These are phyloP conservation scores for Herpetomonas tarakana DNA, from an alignment of 208 protist genomes.

Conservation along the genomic window DNA sequence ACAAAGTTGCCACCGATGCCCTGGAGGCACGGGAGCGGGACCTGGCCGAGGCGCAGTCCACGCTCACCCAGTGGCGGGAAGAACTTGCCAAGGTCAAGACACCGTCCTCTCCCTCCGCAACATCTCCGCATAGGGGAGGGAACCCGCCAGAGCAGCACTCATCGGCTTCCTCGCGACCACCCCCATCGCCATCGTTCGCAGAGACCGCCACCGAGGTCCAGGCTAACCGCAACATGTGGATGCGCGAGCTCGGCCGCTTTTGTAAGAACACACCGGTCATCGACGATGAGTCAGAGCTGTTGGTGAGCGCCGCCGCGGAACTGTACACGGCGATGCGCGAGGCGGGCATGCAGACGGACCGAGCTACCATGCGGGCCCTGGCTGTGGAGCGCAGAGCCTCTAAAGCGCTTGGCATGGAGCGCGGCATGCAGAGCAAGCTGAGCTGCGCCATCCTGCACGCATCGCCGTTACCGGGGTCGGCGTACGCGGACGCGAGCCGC, in stretches of 20 bases:
- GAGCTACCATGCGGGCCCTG: constrained; percentile 3
- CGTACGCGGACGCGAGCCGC: too few species aligned
- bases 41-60: background rate
- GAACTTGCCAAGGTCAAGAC: background rate
- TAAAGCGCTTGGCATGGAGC: constrained; percentile 13
- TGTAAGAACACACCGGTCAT: background rate
- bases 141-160: too few species aligned
- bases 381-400: constrained; percentile 6
- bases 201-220: background rate
- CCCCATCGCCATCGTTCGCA: background rate
- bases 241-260: constrained; percentile 7
- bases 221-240: constrained; percentile 9
- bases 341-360: constrained; percentile 12
- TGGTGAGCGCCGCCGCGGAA: constrained; percentile 11
- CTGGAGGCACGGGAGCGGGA: background rate
- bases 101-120: background rate
- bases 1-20: background rate
- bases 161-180: too few species aligned
- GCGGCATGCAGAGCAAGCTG: constrained; percentile 21
- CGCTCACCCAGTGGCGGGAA: background rate
- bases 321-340: constrained; percentile 21
- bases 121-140: too few species aligned
- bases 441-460: background rate
- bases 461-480: too few species aligned
- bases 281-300: constrained; percentile 9